Base-by-base conservation (phyloP, 768 basidiomycete genomes). In the Boletus vermiculosoides region DNA sequence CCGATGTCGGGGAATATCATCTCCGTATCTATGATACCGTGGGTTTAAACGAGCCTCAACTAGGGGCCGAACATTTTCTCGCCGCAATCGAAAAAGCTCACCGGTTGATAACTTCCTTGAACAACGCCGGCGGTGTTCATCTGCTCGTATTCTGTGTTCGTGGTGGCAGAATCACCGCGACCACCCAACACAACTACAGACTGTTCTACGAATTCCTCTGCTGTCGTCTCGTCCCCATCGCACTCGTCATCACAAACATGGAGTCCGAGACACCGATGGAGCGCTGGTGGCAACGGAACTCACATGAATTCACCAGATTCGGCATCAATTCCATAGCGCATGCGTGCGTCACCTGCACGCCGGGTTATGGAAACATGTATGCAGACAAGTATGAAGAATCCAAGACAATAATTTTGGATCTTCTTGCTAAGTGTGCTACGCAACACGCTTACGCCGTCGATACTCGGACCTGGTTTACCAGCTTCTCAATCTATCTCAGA, bases 181-280 rank as follows among this genome's bases (percentile, higher is more conserved):
- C 71, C 2, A 60, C 68, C 33, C 63, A 69, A 22, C 66, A 74
- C 37, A 77, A 77, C 59, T 79, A 76, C 63, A 58, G 59, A 28
- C 52, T 76, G 0, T 76, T 77, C 61, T 60, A 68, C 45, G 70
- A 78, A 34, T 70, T 76, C 40, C 69, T 79, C 40, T 79, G 78
- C 51, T 62, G 63, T 33, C 57, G 66, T 22, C 44, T 64, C 37
- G 78, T 80, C 22, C 77, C 78, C 3, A 68, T 74, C 40, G 67
- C 75, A 4, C 56, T 80, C 16, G 74, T 73, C 30, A 65, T 79
- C 37, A 79, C 76, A 4, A 73, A 78, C 49, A 55, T 79, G 10
- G 78, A 77, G 55, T 58, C 64, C 20, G 65, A 70, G 55, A 60
- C 63, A 15, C 61, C 58, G 40, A 74, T 73, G 71, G 74, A 74